Conservation (phyloP, 2,329 filamentous ascomycete genomes). For the Stromatinia cepivora region DNA sequence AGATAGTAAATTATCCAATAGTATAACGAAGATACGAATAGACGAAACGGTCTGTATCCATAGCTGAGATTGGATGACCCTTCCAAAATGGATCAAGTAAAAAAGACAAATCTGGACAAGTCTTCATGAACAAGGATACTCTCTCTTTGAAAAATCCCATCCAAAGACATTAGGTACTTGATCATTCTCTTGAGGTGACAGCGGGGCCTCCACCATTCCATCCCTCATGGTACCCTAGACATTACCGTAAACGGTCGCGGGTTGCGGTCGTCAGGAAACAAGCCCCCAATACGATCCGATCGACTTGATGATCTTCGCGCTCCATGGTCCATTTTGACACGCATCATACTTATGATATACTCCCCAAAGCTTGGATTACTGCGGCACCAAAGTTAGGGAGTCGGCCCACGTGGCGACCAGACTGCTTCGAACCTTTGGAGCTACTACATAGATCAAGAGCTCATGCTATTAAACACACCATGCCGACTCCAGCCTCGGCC, state of each 20-base stretch:
- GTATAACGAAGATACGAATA: conserved; percentile 17
- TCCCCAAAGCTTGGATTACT: conserved; percentile 16
- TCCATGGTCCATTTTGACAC: conserved; percentile 16
- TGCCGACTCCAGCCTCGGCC: conserved; percentile 38
- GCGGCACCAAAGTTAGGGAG: conserved; percentile 21
- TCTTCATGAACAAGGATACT: conserved; percentile 11
- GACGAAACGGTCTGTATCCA: conserved; percentile 24
- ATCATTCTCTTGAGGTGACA: conserved; percentile 12
- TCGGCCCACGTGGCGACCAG: conserved; percentile 27
- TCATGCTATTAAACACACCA: conserved; percentile 27
- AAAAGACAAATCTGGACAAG: conserved; percentile 11
- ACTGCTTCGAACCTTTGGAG: conserved; percentile 21
- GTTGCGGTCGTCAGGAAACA: conserved; percentile 9
- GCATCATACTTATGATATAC: conserved; percentile 24
- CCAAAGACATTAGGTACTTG: conserved; percentile 7
- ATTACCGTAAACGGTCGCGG: conserved; percentile 22
- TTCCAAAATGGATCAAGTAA: conserved; percentile 4
- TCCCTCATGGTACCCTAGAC: conserved; percentile 21
- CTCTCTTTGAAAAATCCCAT: neutral
- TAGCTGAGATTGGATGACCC: conserved; percentile 25
- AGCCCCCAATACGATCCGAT: conserved; percentile 21
- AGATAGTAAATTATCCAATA: conserved; percentile 21
- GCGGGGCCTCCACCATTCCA: neutral
- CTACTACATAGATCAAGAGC: conserved; percentile 11
- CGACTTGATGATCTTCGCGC: conserved; percentile 22